phyloP scores from a whole-genome alignment of 345 rosid genomes.

The Rubroshorea leprosula region DNA sequence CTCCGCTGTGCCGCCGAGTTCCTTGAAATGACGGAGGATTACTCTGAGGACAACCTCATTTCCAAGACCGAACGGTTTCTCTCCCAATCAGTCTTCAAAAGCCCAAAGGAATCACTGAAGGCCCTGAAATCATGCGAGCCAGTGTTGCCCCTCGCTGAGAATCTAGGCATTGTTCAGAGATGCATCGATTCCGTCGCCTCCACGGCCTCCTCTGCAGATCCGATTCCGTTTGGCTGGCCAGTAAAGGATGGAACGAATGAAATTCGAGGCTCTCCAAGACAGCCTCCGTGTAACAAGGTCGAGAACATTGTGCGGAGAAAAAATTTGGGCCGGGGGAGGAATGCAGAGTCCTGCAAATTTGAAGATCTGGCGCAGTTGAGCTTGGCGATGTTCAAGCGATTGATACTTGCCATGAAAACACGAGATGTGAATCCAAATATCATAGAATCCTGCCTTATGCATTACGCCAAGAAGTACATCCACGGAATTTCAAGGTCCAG shows the following conservation, averaged over 20 bases:
- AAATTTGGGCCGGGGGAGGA: constrained; percentile 23
- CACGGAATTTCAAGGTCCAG: constrained; percentile 71
- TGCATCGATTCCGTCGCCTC: constrained; percentile 61
- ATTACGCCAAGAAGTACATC: constrained; percentile 68
- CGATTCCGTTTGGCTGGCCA: constrained; percentile 84
- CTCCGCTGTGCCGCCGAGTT: constrained; percentile 88
- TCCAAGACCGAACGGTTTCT: constrained; percentile 65
- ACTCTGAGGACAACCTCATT: constrained; percentile 68
- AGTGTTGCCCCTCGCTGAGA: constrained; percentile 43
- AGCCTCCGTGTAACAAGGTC: constrained; percentile 45
- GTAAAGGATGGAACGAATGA: constrained; percentile 40
- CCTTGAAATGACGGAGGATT: constrained; percentile 87
- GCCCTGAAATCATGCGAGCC: constrained; percentile 80
- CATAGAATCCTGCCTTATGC: constrained; percentile 70
- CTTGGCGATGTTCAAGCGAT: constrained; percentile 42
- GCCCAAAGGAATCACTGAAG: constrained; percentile 59
- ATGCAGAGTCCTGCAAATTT: constrained; percentile 51
- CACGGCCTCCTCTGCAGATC: constrained; percentile 66
- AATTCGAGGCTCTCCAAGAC: constrained; percentile 24
- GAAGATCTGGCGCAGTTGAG: constrained; percentile 63
- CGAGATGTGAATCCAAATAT: constrained; percentile 54
- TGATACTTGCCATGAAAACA: constrained; percentile 58
- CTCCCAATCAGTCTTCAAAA: constrained; percentile 59
- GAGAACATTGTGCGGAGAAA: constrained; percentile 40
- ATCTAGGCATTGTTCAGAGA: constrained; percentile 51